Base-by-base conservation (phyloP, 179 eudicot genomes). In the Silene coronaria region DNA sequence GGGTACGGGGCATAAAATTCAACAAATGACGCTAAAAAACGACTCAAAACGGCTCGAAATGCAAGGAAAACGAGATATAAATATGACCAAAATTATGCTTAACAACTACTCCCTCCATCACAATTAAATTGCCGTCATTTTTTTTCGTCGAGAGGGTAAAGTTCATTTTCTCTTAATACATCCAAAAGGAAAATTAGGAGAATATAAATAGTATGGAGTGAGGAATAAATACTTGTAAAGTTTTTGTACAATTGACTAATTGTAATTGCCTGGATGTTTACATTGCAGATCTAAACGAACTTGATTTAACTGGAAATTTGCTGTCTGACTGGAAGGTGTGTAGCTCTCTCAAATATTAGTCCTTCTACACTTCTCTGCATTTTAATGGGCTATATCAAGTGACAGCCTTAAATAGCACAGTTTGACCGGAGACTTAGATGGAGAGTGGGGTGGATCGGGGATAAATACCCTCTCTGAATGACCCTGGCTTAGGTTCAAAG, bases 261-360 rank as follows among this genome's bases (percentile, higher is more conserved):
- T 23, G 73, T 24, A 38, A 70, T 66, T 62, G 70, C 59, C 74
- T 68, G 55, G 75, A 65, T 74, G 21, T 48, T 58, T 61, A 13
- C 24, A 45, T 72, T 82, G 80, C 96, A 94, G 98, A 88, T 79
- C 57, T 92, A 30, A 90, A 89, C 89, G 97, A 90, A 86, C 98
- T 94, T 66, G 98, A 94, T 80, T 85, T 94, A 83, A 89, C 96
- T 72, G 98, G 95, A 82, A 94, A 92, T 84, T 80, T 94, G 84
- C 86, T 94, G 76, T 82, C 88, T 5, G 84, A 89, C 22, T 92
- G 98, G 97, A 83, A 85, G 79, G 98, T 92, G 83, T 70, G 92
- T 82, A 62, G 28, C 11, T 28, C 22, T 76, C 42, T 26, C 38
- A 21, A 59, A 65, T 63, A 24, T 55, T 62, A 62, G 21, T 30